phyloP scores from a whole-genome alignment of 805 yeast genomes.

The Metschnikowia koreensis region DNA sequence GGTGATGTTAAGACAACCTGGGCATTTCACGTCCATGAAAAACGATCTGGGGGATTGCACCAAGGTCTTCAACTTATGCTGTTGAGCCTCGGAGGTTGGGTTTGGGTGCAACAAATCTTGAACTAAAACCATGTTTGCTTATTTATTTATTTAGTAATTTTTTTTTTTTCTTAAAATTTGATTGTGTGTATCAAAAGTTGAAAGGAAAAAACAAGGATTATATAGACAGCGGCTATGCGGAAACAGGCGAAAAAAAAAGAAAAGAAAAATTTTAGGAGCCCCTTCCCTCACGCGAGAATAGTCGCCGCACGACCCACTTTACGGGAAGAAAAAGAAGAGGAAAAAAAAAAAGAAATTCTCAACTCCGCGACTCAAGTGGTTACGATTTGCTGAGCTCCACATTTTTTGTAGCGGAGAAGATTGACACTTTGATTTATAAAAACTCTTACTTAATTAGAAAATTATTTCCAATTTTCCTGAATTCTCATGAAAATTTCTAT shows the following conservation, averaged over 20 bases:
- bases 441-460: no score
- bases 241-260: not conserved
- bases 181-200: not conserved
- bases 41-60: constrained; percentile 98
- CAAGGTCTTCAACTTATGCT: constrained; percentile 96
- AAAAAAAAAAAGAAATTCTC: not conserved
- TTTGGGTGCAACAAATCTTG: constrained; percentile 97
- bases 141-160: no score
- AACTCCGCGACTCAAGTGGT: not conserved
- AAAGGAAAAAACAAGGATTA: not conserved
- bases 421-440: no score
- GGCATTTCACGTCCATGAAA: constrained; percentile 99
- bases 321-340: not conserved
- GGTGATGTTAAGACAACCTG: constrained; percentile 98
- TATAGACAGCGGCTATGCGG: not conserved
- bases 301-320: constrained; percentile 12
- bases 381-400: not conserved
- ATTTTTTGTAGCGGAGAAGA: no score
- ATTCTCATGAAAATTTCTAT: no score
- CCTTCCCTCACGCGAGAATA: constrained; percentile 12
- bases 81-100: constrained; percentile 93
- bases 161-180: not conserved
- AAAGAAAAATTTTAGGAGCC: constrained; percentile 10
- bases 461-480: no score
- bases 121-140: constrained; percentile 74